These are phyloP conservation scores for Fomitopsis serialis DNA, from an alignment of 768 basidiomycete genomes.

Conservation along the genomic window DNA sequence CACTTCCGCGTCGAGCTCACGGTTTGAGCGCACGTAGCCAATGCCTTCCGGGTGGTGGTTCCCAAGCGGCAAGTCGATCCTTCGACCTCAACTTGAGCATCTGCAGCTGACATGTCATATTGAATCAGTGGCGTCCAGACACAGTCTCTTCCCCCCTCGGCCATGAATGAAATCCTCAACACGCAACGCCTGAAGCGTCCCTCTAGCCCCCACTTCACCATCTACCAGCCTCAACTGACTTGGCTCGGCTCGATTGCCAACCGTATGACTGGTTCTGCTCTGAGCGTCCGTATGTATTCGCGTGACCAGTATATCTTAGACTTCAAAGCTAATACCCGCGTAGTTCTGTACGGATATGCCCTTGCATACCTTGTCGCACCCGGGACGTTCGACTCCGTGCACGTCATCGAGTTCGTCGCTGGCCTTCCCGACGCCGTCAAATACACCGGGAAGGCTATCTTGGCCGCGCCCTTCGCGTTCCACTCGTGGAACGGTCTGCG, in stretches of 20 bases:
- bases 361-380: conserved; percentile 84
- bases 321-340: background rate
- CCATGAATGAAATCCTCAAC: conserved; percentile 67
- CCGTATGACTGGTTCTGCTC: conserved; percentile 76
- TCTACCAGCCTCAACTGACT: conserved; percentile 94
- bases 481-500: conserved; percentile 88
- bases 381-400: conserved; percentile 69
- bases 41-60: conserved; percentile 14
- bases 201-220: conserved; percentile 90
- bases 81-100: too few species aligned
- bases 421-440: conserved; percentile 75
- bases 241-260: conserved; percentile 85
- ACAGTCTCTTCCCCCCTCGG: conserved; percentile 56
- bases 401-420: conserved; percentile 68
- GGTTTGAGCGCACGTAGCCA: background rate
- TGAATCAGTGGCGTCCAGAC: conserved; percentile 47
- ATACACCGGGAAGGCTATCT: conserved; percentile 65
- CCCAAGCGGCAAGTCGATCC: conserved; percentile 18
- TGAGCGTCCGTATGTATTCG: conserved; percentile 66
- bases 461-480: conserved; percentile 87
- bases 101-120: too few species aligned
- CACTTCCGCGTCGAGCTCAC: conserved; percentile 10
- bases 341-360: conserved; percentile 86
- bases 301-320: background rate
- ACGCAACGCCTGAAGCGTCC: conserved; percentile 85